Conservation (phyloP, 2,329 filamentous ascomycete genomes). For the Pseudocercospora vitis region DNA sequence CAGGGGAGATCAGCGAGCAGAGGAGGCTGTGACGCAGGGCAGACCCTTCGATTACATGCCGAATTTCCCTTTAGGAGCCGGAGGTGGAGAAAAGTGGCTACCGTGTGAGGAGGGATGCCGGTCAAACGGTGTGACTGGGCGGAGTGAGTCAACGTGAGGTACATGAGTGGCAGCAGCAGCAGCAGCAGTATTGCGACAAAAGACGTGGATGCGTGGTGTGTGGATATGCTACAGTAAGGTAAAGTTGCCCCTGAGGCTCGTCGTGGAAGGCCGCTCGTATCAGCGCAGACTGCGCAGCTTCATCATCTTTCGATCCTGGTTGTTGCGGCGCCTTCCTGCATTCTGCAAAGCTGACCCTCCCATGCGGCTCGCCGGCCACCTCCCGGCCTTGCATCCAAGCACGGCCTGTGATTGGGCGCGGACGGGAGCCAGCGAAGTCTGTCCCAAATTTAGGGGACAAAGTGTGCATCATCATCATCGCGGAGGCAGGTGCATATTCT, state of each 20-base stretch:
- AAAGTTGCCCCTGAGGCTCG: neutral
- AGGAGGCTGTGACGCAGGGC: conserved; percentile 4
- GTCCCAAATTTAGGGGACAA: neutral
- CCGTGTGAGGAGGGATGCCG: neutral
- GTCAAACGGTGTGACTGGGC: no score
- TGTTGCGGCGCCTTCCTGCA: conserved; percentile 3
- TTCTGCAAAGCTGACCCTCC: neutral
- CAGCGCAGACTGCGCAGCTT: neutral
- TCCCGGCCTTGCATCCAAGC: neutral
- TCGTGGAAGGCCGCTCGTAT: neutral
- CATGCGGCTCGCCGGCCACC: neutral
- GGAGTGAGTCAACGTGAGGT: no score
- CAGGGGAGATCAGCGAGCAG: neutral
- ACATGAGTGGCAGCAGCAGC: no score
- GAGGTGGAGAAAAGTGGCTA: neutral
- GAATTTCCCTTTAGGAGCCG: neutral
- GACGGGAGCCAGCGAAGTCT: neutral
- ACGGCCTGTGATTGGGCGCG: neutral
- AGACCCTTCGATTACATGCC: conserved; percentile 1
- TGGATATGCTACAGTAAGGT: neutral
- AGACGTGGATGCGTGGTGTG: conserved; percentile 3
- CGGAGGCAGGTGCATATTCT: neutral
- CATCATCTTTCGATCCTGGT: conserved; percentile 3
- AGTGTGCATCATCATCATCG: neutral
- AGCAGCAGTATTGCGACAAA: no score